Evolutionary conservation across 345 rosid species (phyloP).

Genomic region (Eucalyptus decipiens): DNA sequence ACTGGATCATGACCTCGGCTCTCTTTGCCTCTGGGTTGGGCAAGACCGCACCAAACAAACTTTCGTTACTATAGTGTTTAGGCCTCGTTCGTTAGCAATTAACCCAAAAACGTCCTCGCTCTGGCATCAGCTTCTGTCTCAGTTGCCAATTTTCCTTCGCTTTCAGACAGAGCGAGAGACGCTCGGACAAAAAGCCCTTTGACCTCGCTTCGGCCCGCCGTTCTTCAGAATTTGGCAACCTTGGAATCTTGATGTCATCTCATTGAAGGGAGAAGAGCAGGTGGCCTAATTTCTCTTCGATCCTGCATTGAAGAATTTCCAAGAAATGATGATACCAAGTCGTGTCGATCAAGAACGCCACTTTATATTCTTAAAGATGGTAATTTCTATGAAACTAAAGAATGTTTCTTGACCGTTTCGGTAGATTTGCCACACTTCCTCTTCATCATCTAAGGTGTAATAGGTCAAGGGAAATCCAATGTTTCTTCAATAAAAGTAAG

Average conservation of each 20-base stretch:
- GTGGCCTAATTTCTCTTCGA: constrained; percentile 57
- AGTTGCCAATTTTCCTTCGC: too few species aligned
- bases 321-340: not conserved
- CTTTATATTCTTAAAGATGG: not conserved
- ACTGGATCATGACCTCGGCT: too few species aligned
- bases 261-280: constrained; percentile 60
- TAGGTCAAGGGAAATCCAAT: not conserved
- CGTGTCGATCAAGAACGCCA: not conserved
- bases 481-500: not conserved
- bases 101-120: too few species aligned
- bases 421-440: not conserved
- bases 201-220: too few species aligned
- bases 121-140: too few species aligned
- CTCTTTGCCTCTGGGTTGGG: too few species aligned
- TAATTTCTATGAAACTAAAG: not conserved
- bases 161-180: too few species aligned
- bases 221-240: constrained; percentile 54
- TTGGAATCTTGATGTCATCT: constrained; percentile 61
- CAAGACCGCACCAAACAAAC: too few species aligned
- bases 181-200: too few species aligned
- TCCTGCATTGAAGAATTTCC: constrained; percentile 17
- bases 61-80: too few species aligned
- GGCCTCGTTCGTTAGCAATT: too few species aligned
- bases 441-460: not conserved
- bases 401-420: not conserved